Evolutionary conservation across 2,329 filamentous ascomycete species (phyloP), one percentile per base, ranked within the genome.

Genomic region (Trichoderma gracile): DNA sequence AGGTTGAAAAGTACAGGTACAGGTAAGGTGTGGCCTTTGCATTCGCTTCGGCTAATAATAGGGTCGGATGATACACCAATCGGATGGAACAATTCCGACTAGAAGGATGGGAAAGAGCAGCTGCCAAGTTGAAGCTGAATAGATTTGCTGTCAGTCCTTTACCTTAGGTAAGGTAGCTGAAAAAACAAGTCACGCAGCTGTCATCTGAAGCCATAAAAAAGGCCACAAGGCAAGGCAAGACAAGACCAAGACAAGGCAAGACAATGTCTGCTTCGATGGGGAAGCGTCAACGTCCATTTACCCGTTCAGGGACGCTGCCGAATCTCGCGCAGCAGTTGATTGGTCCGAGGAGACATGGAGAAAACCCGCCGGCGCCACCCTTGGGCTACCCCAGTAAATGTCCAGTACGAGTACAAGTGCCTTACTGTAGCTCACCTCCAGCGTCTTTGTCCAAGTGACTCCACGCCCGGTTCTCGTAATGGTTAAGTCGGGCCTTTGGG

Each of bases 351-450:
- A 17, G 9, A 19, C 17, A 30, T 25, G 17, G 6, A 17, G 25
- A 33, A 21, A 38, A 58, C 33, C 33, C 33, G 43, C 56, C 30
- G 56, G 56, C 56, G 56, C 56, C 56, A 59, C 49, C 56, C 46
- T 58, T 25, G 9, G 7, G 17, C 38, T 47, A 58, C n/a, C n/a
- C n/a, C n/a, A n/a, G n/a, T n/a, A n/a, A n/a, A n/a, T n/a, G n/a
- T n/a, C n/a, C n/a, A n/a, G n/a, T n/a, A n/a, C n/a, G n/a, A n/a
- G n/a, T n/a, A n/a, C n/a, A n/a, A n/a, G n/a, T n/a, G n/a, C n/a
- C n/a, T n/a, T n/a, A n/a, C n/a, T n/a, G n/a, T n/a, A n/a, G n/a
- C n/a, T n/a, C n/a, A n/a, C n/a, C n/a, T n/a, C n/a, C n/a, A n/a
- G n/a, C n/a, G n/a, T n/a, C n/a, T n/a, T n/a, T n/a, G n/a, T n/a